Percentiles rank a stretch among this genome's conserved stretches.
These are phyloP conservation scores for Madurella mycetomatis DNA, from an alignment of 2,329 filamentous ascomycete genomes.

Conservation along the genomic window DNA sequence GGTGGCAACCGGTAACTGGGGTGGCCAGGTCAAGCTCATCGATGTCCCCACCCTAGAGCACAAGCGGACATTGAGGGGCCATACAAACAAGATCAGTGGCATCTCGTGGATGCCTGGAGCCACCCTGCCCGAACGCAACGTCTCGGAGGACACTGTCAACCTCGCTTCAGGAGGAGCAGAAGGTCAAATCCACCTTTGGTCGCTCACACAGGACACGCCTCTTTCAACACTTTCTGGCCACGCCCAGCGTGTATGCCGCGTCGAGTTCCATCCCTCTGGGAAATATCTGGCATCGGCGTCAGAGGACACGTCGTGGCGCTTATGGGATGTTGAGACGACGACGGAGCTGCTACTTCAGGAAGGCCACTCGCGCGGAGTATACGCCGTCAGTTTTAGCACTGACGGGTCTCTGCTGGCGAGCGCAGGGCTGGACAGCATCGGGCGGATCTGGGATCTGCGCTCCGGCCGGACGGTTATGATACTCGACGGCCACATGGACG, in stretches of 20 bases:
- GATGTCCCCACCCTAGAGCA: constrained; percentile 78
- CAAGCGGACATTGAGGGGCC: constrained; percentile 71
- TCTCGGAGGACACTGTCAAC: constrained; percentile 72
- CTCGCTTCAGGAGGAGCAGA: constrained; percentile 88
- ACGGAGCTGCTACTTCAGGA: constrained; percentile 85
- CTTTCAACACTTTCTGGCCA: constrained; percentile 79
- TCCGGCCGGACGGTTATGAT: constrained; percentile 95
- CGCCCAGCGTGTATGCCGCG: constrained; percentile 78
- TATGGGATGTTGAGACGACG: constrained; percentile 89
- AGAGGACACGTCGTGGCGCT: constrained; percentile 91
- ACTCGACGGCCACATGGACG: constrained; percentile 77
- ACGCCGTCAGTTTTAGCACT: constrained; percentile 80
- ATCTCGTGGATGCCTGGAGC: constrained; percentile 85
- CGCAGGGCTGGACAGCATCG: constrained; percentile 91
- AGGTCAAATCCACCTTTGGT: constrained; percentile 85
- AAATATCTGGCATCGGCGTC: constrained; percentile 87
- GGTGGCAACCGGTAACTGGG: constrained; percentile 90
- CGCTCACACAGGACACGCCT: constrained; percentile 78
- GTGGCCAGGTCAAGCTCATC: constrained; percentile 80
- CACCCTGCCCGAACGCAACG: constrained; percentile 64
- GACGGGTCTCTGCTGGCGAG: constrained; percentile 89
- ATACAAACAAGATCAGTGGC: constrained; percentile 85
- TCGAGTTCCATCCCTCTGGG: constrained; percentile 92
- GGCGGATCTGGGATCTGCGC: constrained; percentile 89
- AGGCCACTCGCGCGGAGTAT: constrained; percentile 91